Conservation (phyloP, 768 basidiomycete genomes). For the Psilocybe subaeruginosa region DNA sequence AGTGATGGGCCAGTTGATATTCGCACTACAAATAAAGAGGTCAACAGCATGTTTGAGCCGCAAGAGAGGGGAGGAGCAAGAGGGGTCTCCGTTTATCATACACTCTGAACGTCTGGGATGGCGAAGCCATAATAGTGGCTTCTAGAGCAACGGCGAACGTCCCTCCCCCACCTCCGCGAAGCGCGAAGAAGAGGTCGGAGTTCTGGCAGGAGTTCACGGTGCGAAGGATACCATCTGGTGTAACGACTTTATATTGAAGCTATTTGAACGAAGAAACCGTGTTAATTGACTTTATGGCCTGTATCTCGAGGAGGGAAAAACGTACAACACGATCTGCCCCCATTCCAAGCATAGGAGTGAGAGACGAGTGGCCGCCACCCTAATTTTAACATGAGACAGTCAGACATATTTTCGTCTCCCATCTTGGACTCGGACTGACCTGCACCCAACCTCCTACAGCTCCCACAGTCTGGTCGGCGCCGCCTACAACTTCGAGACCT, state of each 20-base stretch:
- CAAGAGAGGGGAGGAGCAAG: too few species aligned
- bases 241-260: constrained; percentile 56
- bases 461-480: constrained; percentile 44
- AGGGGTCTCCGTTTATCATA: not conserved
- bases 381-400: constrained; percentile 2
- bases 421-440: constrained; percentile 1
- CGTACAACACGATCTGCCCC: constrained; percentile 51
- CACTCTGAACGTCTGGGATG: constrained; percentile 26
- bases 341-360: constrained; percentile 46
- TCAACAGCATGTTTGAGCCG: not conserved
- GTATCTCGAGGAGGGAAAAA: not conserved
- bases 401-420: not conserved
- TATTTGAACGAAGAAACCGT: constrained; percentile 12
- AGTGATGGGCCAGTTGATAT: constrained; percentile 33
- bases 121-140: constrained; percentile 38
- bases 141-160: constrained; percentile 48
- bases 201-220: constrained; percentile 52
- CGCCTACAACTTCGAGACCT: constrained; percentile 49
- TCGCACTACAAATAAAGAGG: constrained; percentile 29
- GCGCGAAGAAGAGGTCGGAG: constrained; percentile 57
- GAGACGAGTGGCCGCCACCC: constrained; percentile 48
- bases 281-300: too few species aligned
- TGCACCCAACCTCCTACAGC: constrained; percentile 45
- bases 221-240: constrained; percentile 49
- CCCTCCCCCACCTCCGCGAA: constrained; percentile 52